These are phyloP conservation scores for Hypoxylon sp. DNA, from an alignment of 2,329 filamentous ascomycete species.

Conservation along the genomic window DNA sequence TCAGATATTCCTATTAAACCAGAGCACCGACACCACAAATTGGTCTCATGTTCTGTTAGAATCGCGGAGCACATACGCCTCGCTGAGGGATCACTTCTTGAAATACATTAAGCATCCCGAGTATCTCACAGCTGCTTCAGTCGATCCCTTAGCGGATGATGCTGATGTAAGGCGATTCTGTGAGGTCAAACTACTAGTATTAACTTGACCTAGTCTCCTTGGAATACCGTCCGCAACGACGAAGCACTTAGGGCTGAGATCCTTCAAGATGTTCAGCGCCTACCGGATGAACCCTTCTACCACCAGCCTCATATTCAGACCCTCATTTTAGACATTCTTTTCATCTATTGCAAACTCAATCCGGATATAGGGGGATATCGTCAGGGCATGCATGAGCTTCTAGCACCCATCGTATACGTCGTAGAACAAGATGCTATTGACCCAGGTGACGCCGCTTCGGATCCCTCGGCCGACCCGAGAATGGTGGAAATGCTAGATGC, in stretches of 20 bases:
- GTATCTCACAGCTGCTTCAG: slow-evolving; percentile 76
- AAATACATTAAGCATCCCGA: slow-evolving; percentile 88
- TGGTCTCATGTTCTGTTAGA: slow-evolving; percentile 79
- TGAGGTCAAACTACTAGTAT: slow-evolving; percentile 9
- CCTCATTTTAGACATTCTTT: slow-evolving; percentile 89
- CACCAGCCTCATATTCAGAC: slow-evolving; percentile 82
- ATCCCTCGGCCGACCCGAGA: slow-evolving; percentile 61
- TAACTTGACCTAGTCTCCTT: slow-evolving; percentile 78
- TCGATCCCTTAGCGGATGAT: slow-evolving; percentile 91
- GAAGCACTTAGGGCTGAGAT: slow-evolving; percentile 90
- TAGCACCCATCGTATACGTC: slow-evolving; percentile 90
- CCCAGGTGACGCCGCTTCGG: slow-evolving; percentile 54
- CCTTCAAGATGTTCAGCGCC: slow-evolving; percentile 91
- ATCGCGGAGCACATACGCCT: slow-evolving; percentile 80
- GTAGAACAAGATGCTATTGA: slow-evolving; percentile 86
- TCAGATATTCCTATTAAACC: slow-evolving; percentile 85
- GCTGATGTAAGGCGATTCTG: slow-evolving; percentile 61
- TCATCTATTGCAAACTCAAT: slow-evolving; percentile 94
- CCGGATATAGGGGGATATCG: slow-evolving; percentile 88
- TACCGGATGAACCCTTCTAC: slow-evolving; percentile 93
- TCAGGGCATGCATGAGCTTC: slow-evolving; percentile 98
- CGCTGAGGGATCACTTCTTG: slow-evolving; percentile 80
- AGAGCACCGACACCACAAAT: slow-evolving; percentile 72
- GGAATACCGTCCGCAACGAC: slow-evolving; percentile 88
- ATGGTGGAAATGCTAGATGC: slow-evolving; percentile 79